Base-by-base conservation (phyloP, 208 protist genomes). In the Phytomonas francai region DNA sequence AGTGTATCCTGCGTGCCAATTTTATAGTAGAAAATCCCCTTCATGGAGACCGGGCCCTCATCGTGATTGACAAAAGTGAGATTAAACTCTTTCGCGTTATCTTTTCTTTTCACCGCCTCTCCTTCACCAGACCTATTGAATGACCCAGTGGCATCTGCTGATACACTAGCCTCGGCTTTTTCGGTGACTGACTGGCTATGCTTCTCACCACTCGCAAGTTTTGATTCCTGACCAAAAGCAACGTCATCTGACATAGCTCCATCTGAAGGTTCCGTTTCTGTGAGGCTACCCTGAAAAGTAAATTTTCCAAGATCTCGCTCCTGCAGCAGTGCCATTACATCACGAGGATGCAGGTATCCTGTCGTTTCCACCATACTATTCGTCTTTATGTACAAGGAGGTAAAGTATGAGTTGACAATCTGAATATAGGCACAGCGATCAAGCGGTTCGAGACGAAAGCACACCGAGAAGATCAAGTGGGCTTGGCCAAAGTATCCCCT, bases 21-120 rank as follows among this genome's bases (percentile, higher is more conserved):
- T 51, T 81, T 84, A 67, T 92, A 95, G 65, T 91, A 90, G 6
- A 95, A 67, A 33, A 91, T 32, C 4, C 89, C 89, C 68, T 95
- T 95, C 72, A 95, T 70, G 25, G 91, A 72, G 29, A 71, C 76
- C 0, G 82, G 80, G 25, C 73, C 78, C 49, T 90, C 81, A 27
- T 68, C 77, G 30, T 71, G 58, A 34, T 84, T 91, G 11, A 74
- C 59, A 78, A 94, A 91, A 62, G 68, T 76, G 30, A 94, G 70
- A 31, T 84, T 70, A 73, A 91, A 94, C 2, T 76, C 67, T 5
- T 77, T 65, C 8, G 58, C 60, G 30, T 72, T 65, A 3, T 67
- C 39, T 14, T 45, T 45, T 45, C 19, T 45, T 14, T 45, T 45
- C 4, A 45, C 19, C 19, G 3, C 59, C 16, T 36, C 6, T 31